phyloP scores from a whole-genome alignment of 306 rosid genomes.

The Fragaria iinumae region DNA sequence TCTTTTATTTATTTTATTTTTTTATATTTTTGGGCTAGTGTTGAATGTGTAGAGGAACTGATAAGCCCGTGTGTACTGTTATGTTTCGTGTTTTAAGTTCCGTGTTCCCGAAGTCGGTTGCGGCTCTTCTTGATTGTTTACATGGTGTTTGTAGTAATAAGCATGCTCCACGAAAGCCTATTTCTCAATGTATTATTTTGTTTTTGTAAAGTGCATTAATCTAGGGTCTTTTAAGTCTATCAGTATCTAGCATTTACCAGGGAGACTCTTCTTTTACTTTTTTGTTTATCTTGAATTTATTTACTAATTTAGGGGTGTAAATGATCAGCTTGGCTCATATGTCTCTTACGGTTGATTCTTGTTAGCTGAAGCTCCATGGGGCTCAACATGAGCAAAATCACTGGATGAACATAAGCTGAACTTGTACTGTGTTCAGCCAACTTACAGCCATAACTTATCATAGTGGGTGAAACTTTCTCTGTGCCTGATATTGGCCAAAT shows the following conservation, averaged over 20 bases:
- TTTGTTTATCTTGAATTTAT: not conserved
- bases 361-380: not conserved
- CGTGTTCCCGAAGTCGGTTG: not conserved
- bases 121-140: not conserved
- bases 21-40: not conserved
- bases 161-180: not conserved
- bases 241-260: not conserved
- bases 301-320: not conserved
- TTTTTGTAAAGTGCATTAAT: not conserved
- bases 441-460: not conserved
- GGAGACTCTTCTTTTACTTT: not conserved
- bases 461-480: not conserved
- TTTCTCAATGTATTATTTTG: not conserved
- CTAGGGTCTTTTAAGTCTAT: not conserved
- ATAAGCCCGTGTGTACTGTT: not conserved
- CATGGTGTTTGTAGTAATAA: not conserved
- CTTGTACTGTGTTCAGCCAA: not conserved
- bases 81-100: not conserved
- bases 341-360: not conserved
- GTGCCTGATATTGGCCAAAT: not conserved
- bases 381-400: not conserved
- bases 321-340: not conserved
- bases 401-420: not conserved
- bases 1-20: no score
- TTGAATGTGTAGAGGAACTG: not conserved